These are phyloP conservation scores for Moricandia arvensis DNA, from an alignment of 345 rosid species.

Conservation along the genomic window DNA sequence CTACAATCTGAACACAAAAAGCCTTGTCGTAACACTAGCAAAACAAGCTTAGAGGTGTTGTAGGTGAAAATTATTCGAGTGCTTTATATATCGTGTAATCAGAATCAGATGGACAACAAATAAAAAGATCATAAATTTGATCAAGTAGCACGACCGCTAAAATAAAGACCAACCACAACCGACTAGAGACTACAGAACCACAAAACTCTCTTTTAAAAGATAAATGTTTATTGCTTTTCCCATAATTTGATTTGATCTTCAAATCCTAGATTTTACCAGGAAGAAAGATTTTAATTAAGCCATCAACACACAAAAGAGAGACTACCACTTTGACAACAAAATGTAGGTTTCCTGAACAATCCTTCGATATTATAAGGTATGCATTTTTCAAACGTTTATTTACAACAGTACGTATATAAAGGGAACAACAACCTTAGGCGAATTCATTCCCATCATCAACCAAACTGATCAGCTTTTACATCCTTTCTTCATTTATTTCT, in stretches of 20 bases:
- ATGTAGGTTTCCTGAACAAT: no score
- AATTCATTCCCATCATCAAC: constrained; percentile 16
- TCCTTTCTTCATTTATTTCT: neutral
- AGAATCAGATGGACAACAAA: neutral
- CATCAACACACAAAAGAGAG: neutral
- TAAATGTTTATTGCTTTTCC: neutral
- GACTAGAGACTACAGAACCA: neutral
- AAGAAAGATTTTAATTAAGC: neutral
- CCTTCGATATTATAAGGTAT: no score
- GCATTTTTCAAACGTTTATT: neutral
- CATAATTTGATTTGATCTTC: no score
- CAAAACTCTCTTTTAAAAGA: neutral
- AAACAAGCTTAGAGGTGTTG: neutral
- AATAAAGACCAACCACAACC: neutral
- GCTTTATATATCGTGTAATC: no score
- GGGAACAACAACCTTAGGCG: constrained; percentile 9
- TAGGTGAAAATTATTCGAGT: no score
- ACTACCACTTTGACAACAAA: no score
- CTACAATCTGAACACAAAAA: neutral
- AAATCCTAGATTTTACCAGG: neutral
- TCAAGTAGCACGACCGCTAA: neutral
- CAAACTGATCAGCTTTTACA: constrained; percentile 14
- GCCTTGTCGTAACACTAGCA: neutral
- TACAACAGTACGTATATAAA: constrained; percentile 17
- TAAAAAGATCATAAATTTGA: neutral